Evolutionary conservation across 495 filamentous ascomycete species (phyloP), one percentile per base, ranked within the genome.

Genomic region (Aspergillus carlsbadensis): DNA sequence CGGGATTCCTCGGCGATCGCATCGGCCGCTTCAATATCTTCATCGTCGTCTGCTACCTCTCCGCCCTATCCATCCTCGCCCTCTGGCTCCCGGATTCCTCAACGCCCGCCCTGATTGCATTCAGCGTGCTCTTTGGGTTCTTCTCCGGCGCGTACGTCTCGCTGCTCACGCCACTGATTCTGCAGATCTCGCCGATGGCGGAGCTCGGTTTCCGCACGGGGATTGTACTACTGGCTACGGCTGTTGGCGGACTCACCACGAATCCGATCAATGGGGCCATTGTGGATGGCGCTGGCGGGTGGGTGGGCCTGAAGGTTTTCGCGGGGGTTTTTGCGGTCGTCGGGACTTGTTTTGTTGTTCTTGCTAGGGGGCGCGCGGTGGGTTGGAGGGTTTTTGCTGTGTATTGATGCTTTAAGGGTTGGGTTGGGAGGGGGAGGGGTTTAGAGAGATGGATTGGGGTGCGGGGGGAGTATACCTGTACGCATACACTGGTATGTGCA

Each of bases 241-340:
- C 63, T 2, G 34, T 71, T 14, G 61, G 55, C 18, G 65, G 78
- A 0, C 67, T 91, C 49, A 84, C 80, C 0, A 84, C 83, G 7
- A 81, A 74, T 34, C 88, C 88, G 2, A 88, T 92, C 63, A 86
- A 78, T 10, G 87, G 88, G 4, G 64, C 65, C 0, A 66, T 75
- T 17, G 48, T 70, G 6, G 21, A 42, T 10, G 21, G 42, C 8
- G 44, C 58, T 15, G 21, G 42, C n/a, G 67, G 62, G 11, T 58
- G 58, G 21, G 46, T 33, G 3, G 59, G 54, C 0, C 52, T 70
- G 63, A 66, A 70, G 44, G 45, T 68, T 0, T 71, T 68, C 22
- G 50, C 63, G 15, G 69, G 67, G 1, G 57, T 70, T 1, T 54
- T 59, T 18, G 22, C 59, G 15, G 37, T 70, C 3, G 62, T 37